These are phyloP conservation scores for Fusarium sacchari DNA, from an alignment of 2,329 filamentous ascomycete species.

Conservation along the genomic window DNA sequence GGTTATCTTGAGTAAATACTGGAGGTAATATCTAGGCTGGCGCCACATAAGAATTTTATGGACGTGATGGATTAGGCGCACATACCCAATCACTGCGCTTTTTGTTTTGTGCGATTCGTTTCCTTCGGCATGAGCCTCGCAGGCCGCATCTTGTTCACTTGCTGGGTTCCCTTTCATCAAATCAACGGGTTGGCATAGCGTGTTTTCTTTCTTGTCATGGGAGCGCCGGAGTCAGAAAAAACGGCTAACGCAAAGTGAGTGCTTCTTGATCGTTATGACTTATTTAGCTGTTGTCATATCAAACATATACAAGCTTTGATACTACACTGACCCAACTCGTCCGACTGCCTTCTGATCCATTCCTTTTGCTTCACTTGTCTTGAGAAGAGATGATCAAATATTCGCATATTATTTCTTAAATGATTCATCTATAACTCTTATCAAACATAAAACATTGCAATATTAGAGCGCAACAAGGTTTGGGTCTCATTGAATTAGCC, in stretches of 20 bases:
- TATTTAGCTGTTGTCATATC: neutral
- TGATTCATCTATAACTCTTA: conserved; percentile 27
- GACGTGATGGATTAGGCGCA: conserved; percentile 20
- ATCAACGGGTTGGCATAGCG: conserved; percentile 29
- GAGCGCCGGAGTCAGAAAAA: conserved; percentile 31
- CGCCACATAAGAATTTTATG: conserved; percentile 3
- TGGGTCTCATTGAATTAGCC: conserved; percentile 8
- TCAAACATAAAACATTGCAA: conserved; percentile 7
- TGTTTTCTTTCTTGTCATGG: conserved; percentile 10
- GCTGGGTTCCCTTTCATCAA: conserved; percentile 23
- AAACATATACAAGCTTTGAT: conserved; percentile 1
- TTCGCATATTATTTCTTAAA: conserved; percentile 37
- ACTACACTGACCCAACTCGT: neutral
- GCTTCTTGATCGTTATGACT: neutral
- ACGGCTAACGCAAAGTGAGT: conserved; percentile 16
- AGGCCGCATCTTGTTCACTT: conserved; percentile 17
- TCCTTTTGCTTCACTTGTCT: neutral
- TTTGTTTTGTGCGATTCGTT: conserved; percentile 12
- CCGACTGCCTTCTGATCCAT: neutral
- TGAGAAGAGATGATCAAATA: conserved; percentile 15
- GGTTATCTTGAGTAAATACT: neutral
- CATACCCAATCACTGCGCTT: conserved; percentile 33
- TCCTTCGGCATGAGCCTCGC: neutral
- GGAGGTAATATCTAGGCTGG: conserved; percentile 18
- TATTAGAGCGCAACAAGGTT: conserved; percentile 3